These are phyloP conservation scores for Alternaria viburni DNA, from an alignment of 2,329 filamentous ascomycete genomes.

Conservation along the genomic window DNA sequence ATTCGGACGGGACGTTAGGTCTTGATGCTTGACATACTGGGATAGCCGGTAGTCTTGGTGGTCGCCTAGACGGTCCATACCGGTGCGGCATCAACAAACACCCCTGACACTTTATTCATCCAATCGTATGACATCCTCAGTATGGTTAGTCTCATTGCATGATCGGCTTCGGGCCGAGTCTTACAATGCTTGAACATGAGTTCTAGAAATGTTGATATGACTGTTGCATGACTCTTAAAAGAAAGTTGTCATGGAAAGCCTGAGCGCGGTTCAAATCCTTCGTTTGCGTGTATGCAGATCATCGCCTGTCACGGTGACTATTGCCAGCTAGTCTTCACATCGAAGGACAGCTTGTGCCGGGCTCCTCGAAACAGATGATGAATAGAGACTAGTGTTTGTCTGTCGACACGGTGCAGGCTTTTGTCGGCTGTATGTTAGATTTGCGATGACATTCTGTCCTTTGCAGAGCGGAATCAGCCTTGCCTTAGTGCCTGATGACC, in stretches of 20 bases:
- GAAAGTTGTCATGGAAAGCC: not conserved
- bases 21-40: not conserved
- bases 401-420: not conserved
- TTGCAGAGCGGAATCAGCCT: constrained; percentile 3
- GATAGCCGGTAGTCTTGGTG: not conserved
- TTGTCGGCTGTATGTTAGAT: not conserved
- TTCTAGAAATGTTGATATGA: not conserved
- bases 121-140: not conserved
- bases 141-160: not conserved
- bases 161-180: not conserved
- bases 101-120: not conserved
- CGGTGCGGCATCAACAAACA: not conserved
- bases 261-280: not conserved
- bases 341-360: not conserved
- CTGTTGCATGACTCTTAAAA: not conserved
- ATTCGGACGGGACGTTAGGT: not conserved
- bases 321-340: not conserved
- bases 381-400: not conserved
- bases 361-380: not conserved
- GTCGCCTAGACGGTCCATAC: not conserved
- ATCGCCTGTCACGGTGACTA: not conserved
- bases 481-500: not conserved
- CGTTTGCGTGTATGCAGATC: not conserved
- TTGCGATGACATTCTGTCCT: not conserved
- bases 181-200: not conserved